Base-by-base conservation (phyloP, 192 early-diverging fungal species). In the Backusella luteola region DNA sequence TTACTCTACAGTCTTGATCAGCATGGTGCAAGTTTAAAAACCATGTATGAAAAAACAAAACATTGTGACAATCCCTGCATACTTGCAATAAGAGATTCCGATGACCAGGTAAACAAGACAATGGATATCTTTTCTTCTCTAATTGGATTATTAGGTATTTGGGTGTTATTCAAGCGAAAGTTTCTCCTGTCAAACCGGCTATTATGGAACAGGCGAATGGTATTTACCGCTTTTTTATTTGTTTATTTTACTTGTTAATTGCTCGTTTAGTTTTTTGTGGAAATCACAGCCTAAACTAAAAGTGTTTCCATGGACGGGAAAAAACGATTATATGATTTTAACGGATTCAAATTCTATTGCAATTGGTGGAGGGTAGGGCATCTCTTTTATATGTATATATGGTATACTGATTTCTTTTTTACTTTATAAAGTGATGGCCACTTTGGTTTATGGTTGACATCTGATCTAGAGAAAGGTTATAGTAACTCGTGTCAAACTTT, bases 1-100 rank as follows among this genome's bases (percentile, higher is more conserved):
- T 86, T 99, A n/a, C 78, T 96, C 11, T 99, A 99, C 82, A 93
- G 91, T 66, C 88, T 96, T 67, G 96, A 96, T 69, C 92, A 94
- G 75, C 95, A 99, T 80, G 97, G 97, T 2, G 94, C 94, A 67
- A 93, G 90, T 75, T 84, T 99, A 71, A 85, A 90, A 46, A 96
- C 97, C 1, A 86, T 99, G 73, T 94, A 92, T 76, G 67, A 84
- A 44, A 80, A 80, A 4, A 86, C 88, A 49, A 85, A 86, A 36
- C 79, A 80, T 70, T 14, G 53, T 4, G 88, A 92, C 80, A 91
- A 91, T 14, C 91, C 93, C 1, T 82, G 87, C 67, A 49, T 95
- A n/a, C 72, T 95, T 66, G 88, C 87, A 11, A 87, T 95, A 70
- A 93, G 91, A 46, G 92, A 94, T 71, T 84, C 78, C 15, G 79